These are phyloP conservation scores for Phytophthora idaei DNA, from an alignment of 352 stramenopile species.

Conservation along the genomic window DNA sequence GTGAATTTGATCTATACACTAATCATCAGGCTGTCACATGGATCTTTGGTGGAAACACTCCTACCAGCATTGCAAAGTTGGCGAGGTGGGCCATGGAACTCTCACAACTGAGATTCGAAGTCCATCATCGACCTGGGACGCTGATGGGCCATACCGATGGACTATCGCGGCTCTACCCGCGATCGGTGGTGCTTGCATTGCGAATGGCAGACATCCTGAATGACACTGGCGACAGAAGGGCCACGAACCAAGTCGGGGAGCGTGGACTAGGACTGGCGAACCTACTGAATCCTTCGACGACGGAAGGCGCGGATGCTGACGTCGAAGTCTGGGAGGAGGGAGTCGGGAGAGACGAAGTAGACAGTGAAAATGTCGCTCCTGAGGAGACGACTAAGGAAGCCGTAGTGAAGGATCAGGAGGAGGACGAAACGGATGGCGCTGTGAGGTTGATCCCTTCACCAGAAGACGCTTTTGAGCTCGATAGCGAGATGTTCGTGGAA, in stretches of 20 bases:
- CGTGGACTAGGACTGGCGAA: too few relatives aligned
- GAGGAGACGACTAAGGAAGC: background rate
- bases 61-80: background rate
- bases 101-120: background rate
- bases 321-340: background rate
- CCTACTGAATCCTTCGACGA: background rate
- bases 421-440: background rate
- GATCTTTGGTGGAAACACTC: background rate
- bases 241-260: too few relatives aligned
- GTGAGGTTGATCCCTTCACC: background rate
- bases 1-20: constrained; percentile 1
- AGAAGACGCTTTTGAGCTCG: background rate
- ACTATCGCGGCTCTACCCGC: background rate
- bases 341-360: background rate
- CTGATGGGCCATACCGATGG: background rate
- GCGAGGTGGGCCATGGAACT: background rate
- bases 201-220: background rate
- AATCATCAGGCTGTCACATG: background rate
- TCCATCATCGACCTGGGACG: background rate
- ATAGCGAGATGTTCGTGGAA: background rate
- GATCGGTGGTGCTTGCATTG: background rate
- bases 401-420: background rate
- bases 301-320: background rate
- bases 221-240: background rate
- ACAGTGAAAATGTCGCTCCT: too few relatives aligned